These are phyloP conservation scores for Aspergillus aculeatus DNA, from an alignment of 2,329 filamentous ascomycete genomes.

Conservation along the genomic window DNA sequence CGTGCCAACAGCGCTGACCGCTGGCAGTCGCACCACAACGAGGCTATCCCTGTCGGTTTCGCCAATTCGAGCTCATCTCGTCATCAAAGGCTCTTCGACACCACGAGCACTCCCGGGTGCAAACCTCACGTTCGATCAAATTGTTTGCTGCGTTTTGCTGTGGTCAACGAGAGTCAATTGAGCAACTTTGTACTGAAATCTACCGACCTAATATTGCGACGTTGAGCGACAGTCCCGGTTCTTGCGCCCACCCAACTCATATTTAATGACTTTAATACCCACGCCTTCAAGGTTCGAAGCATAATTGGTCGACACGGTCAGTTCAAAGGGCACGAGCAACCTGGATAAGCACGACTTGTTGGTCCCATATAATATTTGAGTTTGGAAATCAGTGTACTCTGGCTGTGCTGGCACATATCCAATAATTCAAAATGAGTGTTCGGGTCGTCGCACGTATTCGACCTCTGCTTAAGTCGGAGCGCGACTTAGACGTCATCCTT, in stretches of 20 bases:
- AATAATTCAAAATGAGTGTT: constrained; percentile 51
- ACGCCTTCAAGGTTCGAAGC: not conserved
- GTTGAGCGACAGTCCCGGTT: not conserved
- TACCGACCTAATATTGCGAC: not conserved
- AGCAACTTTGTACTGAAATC: not conserved
- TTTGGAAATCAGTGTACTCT: not conserved
- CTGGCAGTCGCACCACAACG: constrained; percentile 19
- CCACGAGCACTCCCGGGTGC: not conserved
- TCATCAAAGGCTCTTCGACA: not conserved
- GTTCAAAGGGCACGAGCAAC: not conserved
- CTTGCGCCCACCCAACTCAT: not conserved
- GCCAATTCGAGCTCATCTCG: not conserved
- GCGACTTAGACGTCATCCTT: constrained; percentile 85
- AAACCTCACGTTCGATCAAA: no score
- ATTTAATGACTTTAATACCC: not conserved
- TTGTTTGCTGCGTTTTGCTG: not conserved
- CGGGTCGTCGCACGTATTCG: constrained; percentile 88
- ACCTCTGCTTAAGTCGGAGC: constrained; percentile 80
- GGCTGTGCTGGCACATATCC: not conserved
- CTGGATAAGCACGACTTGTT: not conserved
- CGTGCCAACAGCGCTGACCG: constrained; percentile 23
- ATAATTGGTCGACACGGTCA: not conserved
- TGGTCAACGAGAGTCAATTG: not conserved
- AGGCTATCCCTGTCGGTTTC: constrained; percentile 13
- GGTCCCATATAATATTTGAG: not conserved